These are phyloP conservation scores for Kluyveromyces dobzhanskii DNA, from an alignment of 805 yeast genomes.

Conservation along the genomic window DNA sequence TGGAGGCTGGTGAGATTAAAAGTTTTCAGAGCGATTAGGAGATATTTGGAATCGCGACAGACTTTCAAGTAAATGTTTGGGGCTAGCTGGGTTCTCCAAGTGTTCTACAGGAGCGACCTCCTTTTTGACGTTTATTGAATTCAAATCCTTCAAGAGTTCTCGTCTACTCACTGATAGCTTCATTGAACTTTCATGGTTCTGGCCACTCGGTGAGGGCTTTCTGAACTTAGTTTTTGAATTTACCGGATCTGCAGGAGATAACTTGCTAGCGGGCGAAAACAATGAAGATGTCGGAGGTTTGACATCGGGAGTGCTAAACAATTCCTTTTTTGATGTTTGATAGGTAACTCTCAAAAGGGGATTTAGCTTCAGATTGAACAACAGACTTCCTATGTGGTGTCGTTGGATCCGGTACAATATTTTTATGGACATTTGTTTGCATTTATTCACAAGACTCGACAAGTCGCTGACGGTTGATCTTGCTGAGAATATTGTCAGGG, in stretches of 20 bases:
- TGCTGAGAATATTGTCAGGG: slow-evolving; percentile 1
- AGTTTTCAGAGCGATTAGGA: not conserved
- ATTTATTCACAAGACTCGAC: slow-evolving; percentile 3
- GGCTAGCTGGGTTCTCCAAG: not conserved
- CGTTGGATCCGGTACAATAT: slow-evolving; percentile 13
- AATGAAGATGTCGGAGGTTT: not conserved
- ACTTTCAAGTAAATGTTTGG: not conserved
- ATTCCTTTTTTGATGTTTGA: slow-evolving; percentile 7
- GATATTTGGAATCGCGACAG: not conserved
- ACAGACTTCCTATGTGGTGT: slow-evolving; percentile 17
- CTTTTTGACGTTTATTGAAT: not conserved
- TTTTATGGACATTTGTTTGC: slow-evolving; percentile 10
- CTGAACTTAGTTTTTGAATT: not conserved
- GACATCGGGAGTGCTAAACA: not conserved
- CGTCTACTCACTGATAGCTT: slow-evolving; percentile 3
- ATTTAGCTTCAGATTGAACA: slow-evolving; percentile 11
- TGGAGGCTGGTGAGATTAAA: no score
- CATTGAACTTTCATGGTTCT: not conserved
- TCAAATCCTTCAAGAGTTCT: slow-evolving; percentile 8
- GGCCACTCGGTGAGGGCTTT: not conserved
- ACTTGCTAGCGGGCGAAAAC: not conserved
- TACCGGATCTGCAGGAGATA: not conserved
- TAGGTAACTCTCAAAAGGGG: slow-evolving; percentile 9
- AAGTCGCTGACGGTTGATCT: not conserved
- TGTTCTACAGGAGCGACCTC: not conserved